Base-by-base conservation (phyloP, 2,329 filamentous ascomycete genomes). In the Colletotrichum musicola region DNA sequence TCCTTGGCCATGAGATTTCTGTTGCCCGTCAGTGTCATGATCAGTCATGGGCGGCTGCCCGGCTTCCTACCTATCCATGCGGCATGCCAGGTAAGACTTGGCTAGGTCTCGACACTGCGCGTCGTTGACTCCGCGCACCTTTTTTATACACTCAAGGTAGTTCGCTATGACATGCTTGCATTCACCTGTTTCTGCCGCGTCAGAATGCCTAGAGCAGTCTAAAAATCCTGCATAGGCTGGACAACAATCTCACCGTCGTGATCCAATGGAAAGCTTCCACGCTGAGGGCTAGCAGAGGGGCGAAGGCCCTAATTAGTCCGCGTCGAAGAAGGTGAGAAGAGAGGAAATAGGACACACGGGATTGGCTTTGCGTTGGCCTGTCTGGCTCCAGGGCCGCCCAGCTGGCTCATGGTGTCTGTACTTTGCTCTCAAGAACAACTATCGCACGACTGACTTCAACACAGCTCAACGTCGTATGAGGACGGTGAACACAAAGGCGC, bases 1-100 rank as follows among this genome's bases (percentile, higher is more conserved):
- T 99, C 96, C 73, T 89, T 93, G 7, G 95, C 95, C 96, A 99
- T 99, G 38, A 99, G 84, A 77, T 98, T 98, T 73, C 94, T 94
- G 74, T 42, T 42, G 40, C 2, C 30, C 6, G 54, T 53, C 30
- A 66, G 22, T 25, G 7, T 38, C 27, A 35, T 25, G 35, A 13
- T 18, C 18, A 25, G 27, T 46, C 50, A 16, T 27, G 25, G 40
- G 16, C 12, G 25, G 49, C 38, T 42, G 22, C 25, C 10, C 4
- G 16, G 62, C 12, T 18, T 82, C 90, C 77, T 84, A 97, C 94
- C 91, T 89, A 74, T 98, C 95, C 96, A 99, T 99, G 56, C 96
- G 90, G 80, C 96, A 99, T 57, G 89, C 84, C 62, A 99, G 84
- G 79, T 99, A 99, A 35, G 89, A 87, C 82, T 98, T 98, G 69